Base-by-base conservation (phyloP, 2,329 filamentous ascomycete genomes). In the Neofusicoccum laricinum region DNA sequence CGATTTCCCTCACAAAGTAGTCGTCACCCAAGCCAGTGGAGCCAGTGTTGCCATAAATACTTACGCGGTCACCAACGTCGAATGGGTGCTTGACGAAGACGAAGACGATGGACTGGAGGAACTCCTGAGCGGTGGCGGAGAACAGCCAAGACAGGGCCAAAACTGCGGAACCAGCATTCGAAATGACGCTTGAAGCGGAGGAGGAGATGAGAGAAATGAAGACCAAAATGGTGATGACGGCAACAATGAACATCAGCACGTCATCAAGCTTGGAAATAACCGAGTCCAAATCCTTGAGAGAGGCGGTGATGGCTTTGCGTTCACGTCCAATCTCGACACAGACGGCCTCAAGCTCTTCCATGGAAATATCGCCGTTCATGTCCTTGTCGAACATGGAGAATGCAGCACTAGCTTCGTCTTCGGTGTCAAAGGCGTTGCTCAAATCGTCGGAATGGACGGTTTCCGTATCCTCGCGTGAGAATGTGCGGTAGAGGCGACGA, bases 81-180 rank as follows among this genome's bases (percentile, higher is more conserved):
- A 97, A 98, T 0, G 94, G 94, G 75, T 98, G 94, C 81, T 97
- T 97, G 78, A 97, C 89, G 71, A 97, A 97, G 69, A 97, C 93
- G 73, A 97, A 97, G 69, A 97, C 91, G 73, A 94, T 87, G 10
- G 93, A 97, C 78, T 97, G 93, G 2, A 97, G 82, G 69, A 98
- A 97, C 73, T 98, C 94, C 73, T 97, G 93, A 0, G 94, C 94
- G 0, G 94, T 97, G 0, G 91, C 90, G 66, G 93, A 92, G 70
- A 98, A 92, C 63, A 97, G 83, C 94, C 94, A 98, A 0, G 92
- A 93, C 1, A 97, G 82, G 64, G 93, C 94, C 6, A 98, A 84
- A n/a, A 97, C 84, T 2, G 90, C 87, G 1, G 92, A 95, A 2
- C 94, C 93, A 30, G 92, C 91, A 3, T 93, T 96, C 0, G 92